Conservation (phyloP, 805 yeast species). For the Scheffersomyces spartinae region DNA sequence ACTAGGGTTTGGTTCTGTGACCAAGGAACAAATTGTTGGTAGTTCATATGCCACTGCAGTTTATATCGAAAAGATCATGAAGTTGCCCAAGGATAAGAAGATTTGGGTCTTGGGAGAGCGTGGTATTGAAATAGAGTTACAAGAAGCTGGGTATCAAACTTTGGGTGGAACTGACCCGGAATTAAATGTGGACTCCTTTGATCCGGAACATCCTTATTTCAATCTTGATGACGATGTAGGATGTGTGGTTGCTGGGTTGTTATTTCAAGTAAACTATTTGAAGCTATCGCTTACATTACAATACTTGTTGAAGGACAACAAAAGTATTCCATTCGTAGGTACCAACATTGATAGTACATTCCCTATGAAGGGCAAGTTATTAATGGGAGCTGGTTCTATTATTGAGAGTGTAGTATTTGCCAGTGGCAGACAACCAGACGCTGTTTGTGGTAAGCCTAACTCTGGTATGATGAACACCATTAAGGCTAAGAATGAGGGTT, state of each 20-base stretch:
- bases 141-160: conserved; percentile 59
- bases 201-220: conserved; percentile 43
- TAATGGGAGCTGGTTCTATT: conserved; percentile 94
- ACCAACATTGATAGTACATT: conserved; percentile 93
- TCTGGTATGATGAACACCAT: conserved; percentile 85
- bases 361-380: conserved; percentile 74
- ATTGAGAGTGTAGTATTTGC: conserved; percentile 67
- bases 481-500: conserved; percentile 42
- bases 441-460: conserved; percentile 84
- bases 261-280: conserved; percentile 65
- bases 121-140: conserved; percentile 76
- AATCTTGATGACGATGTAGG: conserved; percentile 67
- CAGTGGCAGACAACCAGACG: conserved; percentile 72
- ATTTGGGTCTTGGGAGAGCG: conserved; percentile 84
- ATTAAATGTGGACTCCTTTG: conserved; percentile 39
- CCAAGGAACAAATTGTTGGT: conserved; percentile 70
- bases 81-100: conserved; percentile 64
- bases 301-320: conserved; percentile 49
- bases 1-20: conserved; percentile 36
- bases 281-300: conserved; percentile 74
- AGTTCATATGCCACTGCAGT: conserved; percentile 88
- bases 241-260: conserved; percentile 85
- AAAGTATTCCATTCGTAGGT: conserved; percentile 66
- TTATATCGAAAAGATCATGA: conserved; percentile 64
- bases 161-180: conserved; percentile 77